phyloP scores from a whole-genome alignment of 257 asterid genomes.

The Salvia splendens region DNA sequence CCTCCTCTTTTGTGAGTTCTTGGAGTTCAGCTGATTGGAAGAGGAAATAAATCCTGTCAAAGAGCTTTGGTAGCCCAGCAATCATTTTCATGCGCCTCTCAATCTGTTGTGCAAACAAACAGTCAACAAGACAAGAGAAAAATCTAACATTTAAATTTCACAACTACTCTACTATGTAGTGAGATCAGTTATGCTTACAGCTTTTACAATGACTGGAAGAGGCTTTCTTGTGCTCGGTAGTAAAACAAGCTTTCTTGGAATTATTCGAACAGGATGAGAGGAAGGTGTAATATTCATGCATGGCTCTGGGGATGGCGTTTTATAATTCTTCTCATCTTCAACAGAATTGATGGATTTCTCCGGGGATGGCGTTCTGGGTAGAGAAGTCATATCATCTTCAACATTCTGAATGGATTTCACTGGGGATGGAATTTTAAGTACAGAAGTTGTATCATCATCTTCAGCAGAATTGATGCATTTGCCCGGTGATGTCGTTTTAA shows the following conservation, averaged over 20 bases:
- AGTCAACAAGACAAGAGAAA: not conserved
- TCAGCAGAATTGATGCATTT: too few relatives aligned
- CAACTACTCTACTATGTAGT: not conserved
- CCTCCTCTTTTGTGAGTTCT: constrained; percentile 68
- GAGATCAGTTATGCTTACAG: constrained; percentile 50
- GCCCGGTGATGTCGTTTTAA: too few relatives aligned
- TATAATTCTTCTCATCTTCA: too few relatives aligned
- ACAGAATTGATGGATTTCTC: too few relatives aligned
- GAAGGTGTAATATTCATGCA: too few relatives aligned
- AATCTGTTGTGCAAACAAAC: constrained; percentile 48
- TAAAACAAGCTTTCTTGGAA: too few relatives aligned
- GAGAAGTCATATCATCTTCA: too few relatives aligned
- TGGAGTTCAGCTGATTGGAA: constrained; percentile 68
- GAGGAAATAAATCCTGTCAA: constrained; percentile 60
- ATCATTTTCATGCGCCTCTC: constrained; percentile 58
- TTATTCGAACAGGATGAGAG: too few relatives aligned
- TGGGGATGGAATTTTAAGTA: too few relatives aligned
- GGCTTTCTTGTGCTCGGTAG: too few relatives aligned
- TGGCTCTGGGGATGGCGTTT: too few relatives aligned
- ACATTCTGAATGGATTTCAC: too few relatives aligned
- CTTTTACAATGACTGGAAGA: constrained; percentile 62
- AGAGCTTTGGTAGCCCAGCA: constrained; percentile 67
- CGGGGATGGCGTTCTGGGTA: constrained; percentile 63
- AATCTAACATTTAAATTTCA: not conserved
- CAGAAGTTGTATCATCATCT: constrained; percentile 25